Evolutionary conservation across 495 filamentous ascomycete species (phyloP), one percentile per base, ranked within the genome.

Genomic region (Gamarada debralockiae): DNA sequence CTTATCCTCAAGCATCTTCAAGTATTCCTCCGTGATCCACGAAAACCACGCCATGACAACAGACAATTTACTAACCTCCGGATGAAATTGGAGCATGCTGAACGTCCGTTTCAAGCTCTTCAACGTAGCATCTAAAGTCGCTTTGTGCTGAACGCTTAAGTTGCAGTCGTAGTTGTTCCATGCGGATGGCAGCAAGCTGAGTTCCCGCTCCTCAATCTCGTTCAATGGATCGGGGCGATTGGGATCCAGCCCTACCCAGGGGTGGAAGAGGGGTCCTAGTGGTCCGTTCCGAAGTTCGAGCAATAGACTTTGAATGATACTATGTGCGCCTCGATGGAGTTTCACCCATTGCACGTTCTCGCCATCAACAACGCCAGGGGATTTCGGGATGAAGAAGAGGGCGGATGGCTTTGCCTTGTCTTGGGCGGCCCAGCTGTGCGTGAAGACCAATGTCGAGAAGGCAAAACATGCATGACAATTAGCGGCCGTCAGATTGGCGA

Each of bases 391-490:
- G 48, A 61, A 61, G 42, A 61, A 55, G 1, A 61, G 31, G 0
- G 50, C 51, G 2, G 58, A 57, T 9, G 58, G 58, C 15, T 52
- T 50, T 25, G 38, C 22, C 2, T 39, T 8, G 14, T 57, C 54
- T 55, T 61, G 58, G 3, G 51, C 1, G 23, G 54, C 40, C 58
- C 58, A 61, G 1, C 50, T 38, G 17, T 55, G 51, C 0, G 31
- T 36, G 34, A 46, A 57, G 5, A 54, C 24, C 1, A 36, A 15
- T 4, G 41, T 43, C n/a, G 54, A 50, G 55, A 55, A 61, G 18
- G 37, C 39, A 25, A 54, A 61, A 29, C 58, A 61, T 1, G 58
- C 50, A 15, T 61, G 50, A 23, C 54, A 54, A 34, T 61, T 61
- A 17, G 23, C 20, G 2, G 23, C 9, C 1, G 47, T 52, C 17